Evolutionary conservation across 2,329 filamentous ascomycete genomes (phyloP).

Genomic region (Alternaria ethzedia): DNA sequence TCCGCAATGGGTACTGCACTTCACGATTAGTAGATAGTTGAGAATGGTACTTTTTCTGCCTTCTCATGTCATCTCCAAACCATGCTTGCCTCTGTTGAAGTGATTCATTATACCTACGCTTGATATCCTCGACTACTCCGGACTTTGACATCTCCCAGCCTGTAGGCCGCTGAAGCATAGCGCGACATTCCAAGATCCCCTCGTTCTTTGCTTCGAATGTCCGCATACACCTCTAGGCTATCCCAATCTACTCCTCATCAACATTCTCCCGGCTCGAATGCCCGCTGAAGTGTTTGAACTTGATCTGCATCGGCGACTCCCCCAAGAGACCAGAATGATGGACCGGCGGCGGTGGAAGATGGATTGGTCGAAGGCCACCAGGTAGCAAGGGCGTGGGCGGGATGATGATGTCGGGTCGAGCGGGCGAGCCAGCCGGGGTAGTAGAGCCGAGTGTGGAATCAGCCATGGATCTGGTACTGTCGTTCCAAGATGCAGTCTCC

Average conservation of each 20-base stretch:
- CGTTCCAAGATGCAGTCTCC: background rate
- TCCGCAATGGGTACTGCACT: background rate
- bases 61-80: background rate
- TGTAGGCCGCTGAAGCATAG: background rate
- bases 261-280: no score
- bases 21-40: background rate
- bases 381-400: slow-evolving; percentile 5
- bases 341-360: background rate
- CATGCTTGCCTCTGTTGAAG: background rate
- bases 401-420: background rate
- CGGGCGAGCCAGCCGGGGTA: background rate
- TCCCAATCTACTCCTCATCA: background rate
- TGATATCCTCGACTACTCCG: background rate
- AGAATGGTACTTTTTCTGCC: background rate
- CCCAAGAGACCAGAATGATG: slow-evolving; percentile 11
- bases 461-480: background rate
- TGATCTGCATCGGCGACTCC: slow-evolving; percentile 2
- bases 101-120: background rate
- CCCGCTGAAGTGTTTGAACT: background rate
- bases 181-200: background rate
- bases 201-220: background rate
- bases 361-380: background rate
- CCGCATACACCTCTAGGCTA: background rate
- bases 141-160: background rate
- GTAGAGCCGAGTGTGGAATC: background rate